Evolutionary conservation across 83 land plant species (phyloP).

Genomic region (Picea abies): DNA sequence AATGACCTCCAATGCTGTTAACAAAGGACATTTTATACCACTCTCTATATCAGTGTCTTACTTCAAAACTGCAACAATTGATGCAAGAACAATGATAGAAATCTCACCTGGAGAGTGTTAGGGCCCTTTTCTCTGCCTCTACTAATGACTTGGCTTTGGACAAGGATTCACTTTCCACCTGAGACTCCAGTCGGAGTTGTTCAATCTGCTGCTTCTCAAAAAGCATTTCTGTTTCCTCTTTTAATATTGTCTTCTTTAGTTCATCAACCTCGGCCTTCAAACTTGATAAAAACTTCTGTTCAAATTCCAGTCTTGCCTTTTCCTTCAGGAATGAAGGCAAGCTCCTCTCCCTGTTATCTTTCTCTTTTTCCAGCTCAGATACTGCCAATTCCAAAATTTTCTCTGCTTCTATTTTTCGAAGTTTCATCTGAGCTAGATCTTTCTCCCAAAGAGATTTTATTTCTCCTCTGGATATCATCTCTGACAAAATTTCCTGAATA

Average conservation of each 20-base stretch:
- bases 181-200: slow-evolving; percentile 29
- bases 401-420: slow-evolving; percentile 39
- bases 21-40: not conserved
- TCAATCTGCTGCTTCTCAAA: slow-evolving; percentile 47
- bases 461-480: slow-evolving; percentile 60
- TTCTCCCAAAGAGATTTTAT: slow-evolving; percentile 56
- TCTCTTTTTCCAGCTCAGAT: slow-evolving; percentile 55
- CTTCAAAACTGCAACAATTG: not conserved
- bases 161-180: slow-evolving; percentile 36
- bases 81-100: slow-evolving; percentile 3
- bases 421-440: slow-evolving; percentile 50
- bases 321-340: slow-evolving; percentile 49
- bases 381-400: slow-evolving; percentile 26
- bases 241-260: slow-evolving; percentile 40
- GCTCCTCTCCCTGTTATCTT: slow-evolving; percentile 31
- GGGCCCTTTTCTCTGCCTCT: slow-evolving; percentile 83
- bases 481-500: slow-evolving; percentile 64
- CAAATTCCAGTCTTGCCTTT: slow-evolving; percentile 67
- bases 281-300: slow-evolving; percentile 43
- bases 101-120: slow-evolving; percentile 70
- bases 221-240: slow-evolving; percentile 34
- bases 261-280: slow-evolving; percentile 59
- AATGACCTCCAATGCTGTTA: not conserved
- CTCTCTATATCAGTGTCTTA: not conserved
- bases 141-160: slow-evolving; percentile 53